Base-by-base conservation (phyloP, 2,329 filamentous ascomycete species). In the Pestalotiopsis sp. region DNA sequence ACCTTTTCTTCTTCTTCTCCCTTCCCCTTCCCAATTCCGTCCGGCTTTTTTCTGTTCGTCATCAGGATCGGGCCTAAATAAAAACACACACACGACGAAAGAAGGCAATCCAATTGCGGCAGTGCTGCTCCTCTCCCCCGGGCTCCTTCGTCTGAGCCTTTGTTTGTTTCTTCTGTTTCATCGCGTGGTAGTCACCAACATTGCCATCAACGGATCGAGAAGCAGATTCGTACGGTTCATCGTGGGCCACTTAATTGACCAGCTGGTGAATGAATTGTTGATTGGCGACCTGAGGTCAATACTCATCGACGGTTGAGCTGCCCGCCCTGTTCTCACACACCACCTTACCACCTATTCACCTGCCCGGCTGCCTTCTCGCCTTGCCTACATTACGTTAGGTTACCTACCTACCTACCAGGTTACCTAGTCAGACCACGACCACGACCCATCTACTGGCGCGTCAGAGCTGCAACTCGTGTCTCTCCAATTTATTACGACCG, bases 41-140 rank as follows among this genome's bases (percentile, higher is more conserved):
- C 26, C 26, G 22, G 13, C 56, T 52, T 52, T 44, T 22, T 48
- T 35, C 39, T 62, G 39, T 39, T 62, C 39, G n/a, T 48, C 60
- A 48, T 63, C 60, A 61, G 11, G 30, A 11, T n/a, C 58, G 48
- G 48, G 60, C 38, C 60, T 35, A 35, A 9, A 9, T 35, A 35
- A 35, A 63, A 63, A 62, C 30, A 62, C 24, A 63, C 20, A 52
- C 44, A 52, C n/a, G 44, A 52, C 60, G 20, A 63, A 35, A 63
- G 38, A 10, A 20, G n/a, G 60, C 35, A 35, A 63, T n/a, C 38
- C 60, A 63, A 63, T 20, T 63, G 60, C 60, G 39, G 39, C 60
- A 44, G 44, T n/a, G 44, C 44, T 52, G 17, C 20, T 52, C 44
- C 20, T 52, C 44, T 52, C 44, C 20, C 20, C 17, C 17, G 17